Evolutionary conservation across 768 basidiomycete species (phyloP).

Genomic region (Xerocomus spinulosus): DNA sequence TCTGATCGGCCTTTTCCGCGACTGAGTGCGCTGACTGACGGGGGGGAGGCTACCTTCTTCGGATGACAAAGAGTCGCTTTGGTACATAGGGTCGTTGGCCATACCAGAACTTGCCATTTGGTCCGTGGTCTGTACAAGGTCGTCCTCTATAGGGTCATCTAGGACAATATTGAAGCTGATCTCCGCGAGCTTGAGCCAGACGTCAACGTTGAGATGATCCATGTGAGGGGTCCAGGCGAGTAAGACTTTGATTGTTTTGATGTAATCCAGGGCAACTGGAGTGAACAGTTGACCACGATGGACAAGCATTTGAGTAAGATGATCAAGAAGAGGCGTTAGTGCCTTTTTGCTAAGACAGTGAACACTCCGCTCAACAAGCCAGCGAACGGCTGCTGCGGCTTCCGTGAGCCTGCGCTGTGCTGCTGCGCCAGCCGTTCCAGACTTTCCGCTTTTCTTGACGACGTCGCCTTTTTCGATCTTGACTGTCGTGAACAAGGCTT

Average conservation of each 20-base stretch:
- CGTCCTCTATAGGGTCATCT: constrained; percentile 45
- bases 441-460: constrained; percentile 39
- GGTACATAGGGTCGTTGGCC: constrained; percentile 30
- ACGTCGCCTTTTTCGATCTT: constrained; percentile 52
- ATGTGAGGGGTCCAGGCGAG: constrained; percentile 70
- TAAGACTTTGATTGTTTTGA: constrained; percentile 68
- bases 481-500: constrained; percentile 67
- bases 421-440: constrained; percentile 39
- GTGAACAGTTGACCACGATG: constrained; percentile 49
- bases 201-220: constrained; percentile 59
- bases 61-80: constrained; percentile 29
- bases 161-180: constrained; percentile 77
- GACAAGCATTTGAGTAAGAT: constrained; percentile 59
- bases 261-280: constrained; percentile 72
- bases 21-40: constrained; percentile 18
- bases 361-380: constrained; percentile 63
- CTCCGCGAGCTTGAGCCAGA: constrained; percentile 67
- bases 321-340: constrained; percentile 53
- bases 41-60: constrained; percentile 32
- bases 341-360: constrained; percentile 52
- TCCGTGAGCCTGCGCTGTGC: constrained; percentile 61
- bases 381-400: constrained; percentile 62
- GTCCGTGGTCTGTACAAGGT: constrained; percentile 24
- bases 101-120: constrained; percentile 14
- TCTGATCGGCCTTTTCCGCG: constrained; percentile 24